phyloP scores from a whole-genome alignment of 1,139 yeast species.

The Sugiyamaella novakii region DNA sequence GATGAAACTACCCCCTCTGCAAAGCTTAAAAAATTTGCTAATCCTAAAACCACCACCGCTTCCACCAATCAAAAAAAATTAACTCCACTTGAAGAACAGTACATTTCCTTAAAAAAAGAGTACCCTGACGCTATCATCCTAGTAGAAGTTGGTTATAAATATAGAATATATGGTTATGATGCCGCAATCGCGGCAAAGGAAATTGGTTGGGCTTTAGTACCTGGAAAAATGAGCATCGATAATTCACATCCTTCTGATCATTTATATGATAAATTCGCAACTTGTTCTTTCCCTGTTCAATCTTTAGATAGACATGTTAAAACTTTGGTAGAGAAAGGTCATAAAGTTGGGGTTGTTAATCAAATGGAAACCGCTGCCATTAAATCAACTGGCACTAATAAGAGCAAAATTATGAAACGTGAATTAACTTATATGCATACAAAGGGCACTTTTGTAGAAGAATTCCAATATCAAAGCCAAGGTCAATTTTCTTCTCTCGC shows the following conservation, averaged over 20 bases:
- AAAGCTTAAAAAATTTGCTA: conserved; percentile 6
- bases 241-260: conserved; percentile 46
- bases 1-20: conserved; percentile 9
- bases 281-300: conserved; percentile 81
- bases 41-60: neutral
- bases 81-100: conserved; percentile 84
- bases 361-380: conserved; percentile 83
- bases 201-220: conserved; percentile 69
- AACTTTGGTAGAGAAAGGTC: conserved; percentile 40
- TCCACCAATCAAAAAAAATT: conserved; percentile 35
- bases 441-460: conserved; percentile 79
- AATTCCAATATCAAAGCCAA: conserved; percentile 36
- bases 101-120: conserved; percentile 59
- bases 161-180: conserved; percentile 81
- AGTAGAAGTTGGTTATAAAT: conserved; percentile 89
- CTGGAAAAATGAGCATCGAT: conserved; percentile 60
- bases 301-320: conserved; percentile 75
- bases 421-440: conserved; percentile 74
- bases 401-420: conserved; percentile 63
- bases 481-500: conserved; percentile 16
- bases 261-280: conserved; percentile 64
- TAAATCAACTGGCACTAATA: conserved; percentile 53
- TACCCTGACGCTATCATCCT: conserved; percentile 71
- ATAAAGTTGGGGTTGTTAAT: conserved; percentile 81
- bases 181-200: conserved; percentile 67